Percentiles rank a stretch among this genome's conserved stretches.
Evolutionary conservation across 768 basidiomycete genomes (phyloP).

Genomic region (Galerina marginata): DNA sequence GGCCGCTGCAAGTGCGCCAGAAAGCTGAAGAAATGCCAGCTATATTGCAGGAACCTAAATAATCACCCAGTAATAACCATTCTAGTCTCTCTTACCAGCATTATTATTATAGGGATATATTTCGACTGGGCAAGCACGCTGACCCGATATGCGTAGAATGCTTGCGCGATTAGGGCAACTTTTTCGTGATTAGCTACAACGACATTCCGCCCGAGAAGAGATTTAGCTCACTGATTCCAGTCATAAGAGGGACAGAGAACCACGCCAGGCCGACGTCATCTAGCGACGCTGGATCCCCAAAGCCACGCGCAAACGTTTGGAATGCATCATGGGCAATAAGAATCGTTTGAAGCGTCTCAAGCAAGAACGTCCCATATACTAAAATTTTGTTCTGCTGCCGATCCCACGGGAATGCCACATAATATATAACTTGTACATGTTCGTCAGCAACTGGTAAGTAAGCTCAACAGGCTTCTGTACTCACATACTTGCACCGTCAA

Average conservation of each 20-base stretch:
- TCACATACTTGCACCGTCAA: no score
- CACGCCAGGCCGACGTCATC: not conserved
- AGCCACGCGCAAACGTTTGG: not conserved
- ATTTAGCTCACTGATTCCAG: not conserved
- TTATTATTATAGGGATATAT: not conserved
- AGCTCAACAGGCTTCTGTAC: no score
- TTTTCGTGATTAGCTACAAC: not conserved
- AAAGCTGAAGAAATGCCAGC: no score
- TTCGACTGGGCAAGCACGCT: not conserved
- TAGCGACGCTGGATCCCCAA: not conserved
- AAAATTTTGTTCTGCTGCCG: no score
- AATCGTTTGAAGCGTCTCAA: no score
- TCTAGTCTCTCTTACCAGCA: not conserved
- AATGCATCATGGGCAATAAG: not conserved
- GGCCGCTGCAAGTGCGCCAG: no score
- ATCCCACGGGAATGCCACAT: no score
- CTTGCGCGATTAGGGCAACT: not conserved
- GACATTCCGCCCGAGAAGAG: not conserved
- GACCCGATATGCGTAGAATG: not conserved
- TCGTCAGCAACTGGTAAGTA: no score
- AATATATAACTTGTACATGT: no score
- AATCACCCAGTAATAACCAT: no score
- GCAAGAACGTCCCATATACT: no score
- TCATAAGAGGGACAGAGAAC: not conserved
- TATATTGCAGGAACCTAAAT: no score